Evolutionary conservation across 495 filamentous ascomycete genomes (phyloP), one percentile per base, ranked within the genome.

Genomic region (Talaromyces wortmannii): DNA sequence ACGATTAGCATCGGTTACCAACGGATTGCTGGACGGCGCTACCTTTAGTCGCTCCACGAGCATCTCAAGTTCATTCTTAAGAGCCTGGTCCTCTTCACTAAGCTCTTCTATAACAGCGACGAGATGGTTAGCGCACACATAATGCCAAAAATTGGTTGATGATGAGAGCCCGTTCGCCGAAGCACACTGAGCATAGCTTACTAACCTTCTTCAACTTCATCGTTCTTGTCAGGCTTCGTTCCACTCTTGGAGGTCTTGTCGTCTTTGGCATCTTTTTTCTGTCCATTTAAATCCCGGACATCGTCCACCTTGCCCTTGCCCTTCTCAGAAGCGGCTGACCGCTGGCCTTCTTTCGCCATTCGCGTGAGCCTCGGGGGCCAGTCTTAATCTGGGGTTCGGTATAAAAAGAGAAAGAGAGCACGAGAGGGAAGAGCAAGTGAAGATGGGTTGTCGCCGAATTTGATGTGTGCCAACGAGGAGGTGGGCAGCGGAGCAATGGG

Each of bases 61-160:
- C 95, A 97, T 97, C 64, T 99, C 94, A 52, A 99, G 89, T 75
- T 97, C 95, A 66, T 81, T 90, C 77, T 97, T 99, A 63, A 99
- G 83, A 74, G 96, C 89, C 69, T 96, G 92, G 62, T 99, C 94
- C 70, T 99, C 94, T 63, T 97, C 94, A 67, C 83, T 97, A 59
- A 99, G 85, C 70, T 99, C 94, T 70, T 96, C 89, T 77, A 67
- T 65, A 59, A 30, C 73, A 72, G 58, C 55, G 61, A 7, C 8
- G 40, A 15, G 6, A 31, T 12, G 29, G 29, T 55, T 32, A 55
- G 47, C 45, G 45, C 45, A 17, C 36, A 40, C 15, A 4, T 31
- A 48, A 16, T 10, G 8, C 29, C 10, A 16, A 48, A 16, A 4
- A 6, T 2, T 48, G 29, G 11, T 33, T 23, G 48, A 18, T 16